A percentile compares a stretch with the other conserved stretches of the same genome.
Evolutionary conservation across 257 asterid genomes (phyloP).

Genomic region (Solanum neorickii): DNA sequence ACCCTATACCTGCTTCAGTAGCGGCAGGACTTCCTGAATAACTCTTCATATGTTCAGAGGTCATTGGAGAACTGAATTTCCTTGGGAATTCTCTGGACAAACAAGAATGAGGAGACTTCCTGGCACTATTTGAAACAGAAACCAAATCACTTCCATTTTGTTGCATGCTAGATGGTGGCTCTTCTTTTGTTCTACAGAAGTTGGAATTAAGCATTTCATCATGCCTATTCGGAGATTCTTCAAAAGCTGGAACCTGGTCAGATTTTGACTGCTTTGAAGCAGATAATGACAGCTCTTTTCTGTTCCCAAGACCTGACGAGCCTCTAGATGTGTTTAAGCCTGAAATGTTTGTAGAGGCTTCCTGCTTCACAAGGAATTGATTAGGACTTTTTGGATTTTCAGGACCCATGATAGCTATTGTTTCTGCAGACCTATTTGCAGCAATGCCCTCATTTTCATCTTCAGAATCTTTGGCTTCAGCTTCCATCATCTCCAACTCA

Average conservation of each 20-base stretch:
- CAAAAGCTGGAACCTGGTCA: constrained; percentile 7
- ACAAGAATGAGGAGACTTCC: constrained; percentile 31
- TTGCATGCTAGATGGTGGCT: constrained; percentile 14
- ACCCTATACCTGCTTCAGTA: constrained; percentile 9
- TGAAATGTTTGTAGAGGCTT: background rate
- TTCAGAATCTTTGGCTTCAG: constrained; percentile 92
- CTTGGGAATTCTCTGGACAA: constrained; percentile 17
- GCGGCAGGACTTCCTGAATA: constrained; percentile 13
- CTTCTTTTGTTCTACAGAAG: constrained; percentile 14
- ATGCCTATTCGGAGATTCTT: constrained; percentile 12
- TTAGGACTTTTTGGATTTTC: constrained; percentile 14
- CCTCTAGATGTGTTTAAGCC: constrained; percentile 19
- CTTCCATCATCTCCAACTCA: constrained; percentile 68
- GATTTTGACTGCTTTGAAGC: constrained; percentile 21
- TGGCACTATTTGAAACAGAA: constrained; percentile 26
- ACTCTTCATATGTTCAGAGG: constrained; percentile 14
- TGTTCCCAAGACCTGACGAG: constrained; percentile 11
- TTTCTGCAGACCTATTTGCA: constrained; percentile 12
- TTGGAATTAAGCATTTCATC: constrained; percentile 13
- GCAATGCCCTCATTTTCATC: constrained; percentile 66
- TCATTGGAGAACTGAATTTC: constrained; percentile 24
- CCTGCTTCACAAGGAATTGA: constrained; percentile 26
- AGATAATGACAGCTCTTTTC: constrained; percentile 11
- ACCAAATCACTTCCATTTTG: constrained; percentile 16
- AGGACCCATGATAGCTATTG: constrained; percentile 24